These are phyloP conservation scores for Fraxinus albicans DNA, from an alignment of 305 asterid genomes.

Conservation along the genomic window DNA sequence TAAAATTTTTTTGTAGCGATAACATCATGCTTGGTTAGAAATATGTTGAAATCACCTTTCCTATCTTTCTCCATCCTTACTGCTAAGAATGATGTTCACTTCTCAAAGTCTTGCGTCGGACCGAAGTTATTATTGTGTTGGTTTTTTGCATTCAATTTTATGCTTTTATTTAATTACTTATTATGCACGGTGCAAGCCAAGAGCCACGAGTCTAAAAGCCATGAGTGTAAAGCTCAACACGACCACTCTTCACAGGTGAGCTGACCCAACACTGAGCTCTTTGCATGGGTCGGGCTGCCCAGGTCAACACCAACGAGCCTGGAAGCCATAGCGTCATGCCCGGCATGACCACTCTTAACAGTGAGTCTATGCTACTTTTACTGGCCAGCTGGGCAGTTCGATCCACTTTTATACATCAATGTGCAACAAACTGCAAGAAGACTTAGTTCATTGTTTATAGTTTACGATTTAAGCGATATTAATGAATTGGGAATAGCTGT, in stretches of 20 bases:
- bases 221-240: not conserved
- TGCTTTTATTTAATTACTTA: not conserved
- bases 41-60: not conserved
- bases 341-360: not conserved
- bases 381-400: not conserved
- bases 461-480: not conserved
- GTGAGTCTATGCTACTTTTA: not conserved
- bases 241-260: not conserved
- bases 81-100: not conserved
- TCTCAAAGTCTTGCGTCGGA: not conserved
- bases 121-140: not conserved
- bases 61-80: not conserved
- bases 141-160: not conserved
- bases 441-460: not conserved
- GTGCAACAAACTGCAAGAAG: not conserved
- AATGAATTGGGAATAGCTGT: not conserved
- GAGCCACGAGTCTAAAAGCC: not conserved
- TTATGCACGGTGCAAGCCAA: not conserved
- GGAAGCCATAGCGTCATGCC: not conserved
- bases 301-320: not conserved
- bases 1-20: too few species aligned
- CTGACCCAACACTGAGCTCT: not conserved
- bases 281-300: not conserved
- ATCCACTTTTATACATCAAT: not conserved
- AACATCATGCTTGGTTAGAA: not conserved